Conservation (phyloP, 78 protist genomes). For the Salpingoeca rosetta region DNA sequence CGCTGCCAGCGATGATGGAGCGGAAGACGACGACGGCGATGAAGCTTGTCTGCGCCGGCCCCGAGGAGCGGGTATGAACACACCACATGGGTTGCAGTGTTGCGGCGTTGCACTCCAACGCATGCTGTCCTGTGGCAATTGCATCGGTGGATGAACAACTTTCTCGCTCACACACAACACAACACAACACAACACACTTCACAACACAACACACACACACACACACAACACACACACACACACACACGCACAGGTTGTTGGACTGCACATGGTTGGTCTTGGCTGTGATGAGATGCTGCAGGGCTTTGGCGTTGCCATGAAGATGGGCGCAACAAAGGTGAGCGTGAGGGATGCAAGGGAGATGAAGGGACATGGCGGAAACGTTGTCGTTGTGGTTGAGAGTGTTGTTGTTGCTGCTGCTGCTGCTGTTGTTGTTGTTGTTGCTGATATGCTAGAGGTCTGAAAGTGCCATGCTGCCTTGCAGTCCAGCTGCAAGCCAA, state of each 20-base stretch:
- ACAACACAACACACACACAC: not conserved
- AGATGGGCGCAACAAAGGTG: constrained; percentile 64
- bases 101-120: too few relatives aligned
- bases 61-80: not conserved
- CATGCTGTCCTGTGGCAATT: too few relatives aligned
- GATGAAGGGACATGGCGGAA: not conserved
- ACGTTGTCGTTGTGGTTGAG: not conserved
- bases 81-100: not conserved
- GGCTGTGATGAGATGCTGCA: constrained; percentile 85
- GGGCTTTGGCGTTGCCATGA: constrained; percentile 79
- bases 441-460: not conserved
- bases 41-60: constrained; percentile 65
- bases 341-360: not conserved
- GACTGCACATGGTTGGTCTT: constrained; percentile 72
- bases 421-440: not conserved
- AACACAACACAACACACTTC: not conserved
- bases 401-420: not conserved
- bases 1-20: constrained; percentile 24
- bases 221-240: not conserved
- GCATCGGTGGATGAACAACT: too few relatives aligned
- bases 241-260: constrained; percentile 42
- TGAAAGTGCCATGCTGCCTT: too few relatives aligned
- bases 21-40: constrained; percentile 64
- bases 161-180: not conserved
- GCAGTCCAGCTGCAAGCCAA: too few relatives aligned